Percentiles rank a stretch among this genome's conserved stretches.
Conservation (phyloP, 202 grass and related monocot species). For the Carex sylvatica region DNA sequence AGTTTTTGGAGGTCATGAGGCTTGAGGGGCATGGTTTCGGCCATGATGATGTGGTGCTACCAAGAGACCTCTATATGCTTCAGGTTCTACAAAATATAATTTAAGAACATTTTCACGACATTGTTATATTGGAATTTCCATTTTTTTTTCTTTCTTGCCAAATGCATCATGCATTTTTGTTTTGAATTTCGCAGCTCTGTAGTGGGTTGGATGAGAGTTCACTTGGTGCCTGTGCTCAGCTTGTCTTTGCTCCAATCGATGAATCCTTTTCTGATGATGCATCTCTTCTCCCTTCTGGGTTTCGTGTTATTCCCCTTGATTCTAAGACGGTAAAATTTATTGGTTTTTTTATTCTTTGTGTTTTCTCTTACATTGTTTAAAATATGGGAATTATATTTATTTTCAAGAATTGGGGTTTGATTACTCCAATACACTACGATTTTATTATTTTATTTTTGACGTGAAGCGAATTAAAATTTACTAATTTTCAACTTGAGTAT, state of each 20-base stretch:
- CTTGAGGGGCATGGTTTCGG: slow-evolving; percentile 78
- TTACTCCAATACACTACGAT: slow-evolving; percentile 26
- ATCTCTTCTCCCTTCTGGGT: slow-evolving; percentile 80
- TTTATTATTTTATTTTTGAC: too few species aligned
- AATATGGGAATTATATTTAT: neutral
- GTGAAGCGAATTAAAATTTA: too few species aligned
- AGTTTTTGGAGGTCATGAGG: slow-evolving; percentile 92
- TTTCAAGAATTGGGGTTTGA: neutral
- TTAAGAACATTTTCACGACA: neutral
- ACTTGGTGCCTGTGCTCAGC: slow-evolving; percentile 71
- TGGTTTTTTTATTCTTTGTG: neutral
- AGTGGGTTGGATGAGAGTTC: slow-evolving; percentile 86
- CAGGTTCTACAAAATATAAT: slow-evolving; percentile 49
- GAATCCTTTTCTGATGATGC: slow-evolving; percentile 94
- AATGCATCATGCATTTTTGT: neutral
- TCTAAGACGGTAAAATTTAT: slow-evolving; percentile 45
- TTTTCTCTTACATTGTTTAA: neutral
- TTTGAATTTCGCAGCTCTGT: slow-evolving; percentile 50
- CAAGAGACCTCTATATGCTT: slow-evolving; percentile 78
- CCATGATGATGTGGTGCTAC: slow-evolving; percentile 70
- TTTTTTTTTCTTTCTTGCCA: neutral
- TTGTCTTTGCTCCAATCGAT: slow-evolving; percentile 95
- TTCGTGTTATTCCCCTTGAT: slow-evolving; percentile 83
- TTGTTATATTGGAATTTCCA: neutral
- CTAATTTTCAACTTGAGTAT: neutral